Evolutionary conservation across 2,329 filamentous ascomycete species (phyloP), one percentile per base, ranked within the genome.

Genomic region (Aureobasidium sp.): DNA sequence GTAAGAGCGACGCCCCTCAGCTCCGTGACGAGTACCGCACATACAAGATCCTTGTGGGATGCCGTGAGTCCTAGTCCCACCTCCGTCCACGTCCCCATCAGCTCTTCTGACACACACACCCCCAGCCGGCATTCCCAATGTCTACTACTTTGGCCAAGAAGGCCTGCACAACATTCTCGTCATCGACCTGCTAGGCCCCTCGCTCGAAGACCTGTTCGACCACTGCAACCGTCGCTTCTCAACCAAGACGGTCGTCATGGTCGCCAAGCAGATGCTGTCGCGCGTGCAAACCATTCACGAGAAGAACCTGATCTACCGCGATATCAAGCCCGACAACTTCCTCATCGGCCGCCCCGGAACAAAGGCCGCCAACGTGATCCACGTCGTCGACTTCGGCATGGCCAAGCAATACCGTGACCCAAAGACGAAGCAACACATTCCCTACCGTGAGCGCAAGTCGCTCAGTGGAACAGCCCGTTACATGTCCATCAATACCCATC

Each of bases 241-340:
- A 7, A 92, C 93, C 75, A 97, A 99, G 84, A 99, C 94, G 0
- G 93, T 97, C 14, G 92, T 97, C 65, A 97, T 97, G 94, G 92
- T 97, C 62, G 93, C 94, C 48, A 97, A 97, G 80, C 93, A 99
- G 76, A 97, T 97, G 94, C 84, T 97, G 58, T 97, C 92, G 37
- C 87, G 93, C 66, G 93, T 99, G 29, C 93, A 88, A 76, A 88
- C 86, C 11, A 97, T 99, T 68, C 93, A 99, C 81, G 94, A 97
- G 79, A 97, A 97, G 84, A 97, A 97, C 77, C 83, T 97, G 65
- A 97, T 99, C 75, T 97, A 99, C 78, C 88, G 94, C 69, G 94
- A 99, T 74, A 97, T 99, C 82, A 99, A 99, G 77, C 94, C 94
- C 62, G 94, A 99, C 80, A 99, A 99, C 81, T 97, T 99, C 79